Evolutionary conservation across 768 basidiomycete genomes (phyloP).

Genomic region (Filobasidium wieringae): DNA sequence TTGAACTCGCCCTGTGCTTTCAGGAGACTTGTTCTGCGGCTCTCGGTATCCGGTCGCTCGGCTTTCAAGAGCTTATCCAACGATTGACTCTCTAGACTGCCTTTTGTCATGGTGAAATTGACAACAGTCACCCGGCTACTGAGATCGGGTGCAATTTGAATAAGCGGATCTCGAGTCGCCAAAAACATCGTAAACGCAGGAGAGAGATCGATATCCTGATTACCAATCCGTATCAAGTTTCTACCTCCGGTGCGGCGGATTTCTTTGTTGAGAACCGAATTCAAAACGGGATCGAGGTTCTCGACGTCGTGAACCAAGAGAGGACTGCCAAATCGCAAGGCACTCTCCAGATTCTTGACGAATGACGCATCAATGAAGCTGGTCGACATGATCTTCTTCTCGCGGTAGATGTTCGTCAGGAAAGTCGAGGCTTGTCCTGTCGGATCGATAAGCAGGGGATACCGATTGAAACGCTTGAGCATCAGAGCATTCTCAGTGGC

Average conservation of each 20-base stretch:
- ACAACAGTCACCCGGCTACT: constrained; percentile 94
- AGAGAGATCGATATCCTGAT: constrained; percentile 97
- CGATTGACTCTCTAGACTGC: constrained; percentile 95
- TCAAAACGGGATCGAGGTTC: constrained; percentile 91
- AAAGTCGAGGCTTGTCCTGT: constrained; percentile 94
- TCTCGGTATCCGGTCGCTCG: constrained; percentile 91
- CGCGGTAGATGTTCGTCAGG: constrained; percentile 85
- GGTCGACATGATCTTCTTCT: constrained; percentile 93
- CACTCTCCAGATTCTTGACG: constrained; percentile 94
- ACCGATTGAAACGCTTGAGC: constrained; percentile 94
- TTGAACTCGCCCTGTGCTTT: constrained; percentile 98
- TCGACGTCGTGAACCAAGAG: constrained; percentile 96
- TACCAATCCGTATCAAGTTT: constrained; percentile 89
- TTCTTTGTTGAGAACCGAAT: constrained; percentile 93
- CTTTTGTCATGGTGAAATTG: constrained; percentile 97
- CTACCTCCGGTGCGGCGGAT: constrained; percentile 91
- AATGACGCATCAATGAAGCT: constrained; percentile 98
- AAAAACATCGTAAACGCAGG: constrained; percentile 99
- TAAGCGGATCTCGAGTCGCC: constrained; percentile 89
- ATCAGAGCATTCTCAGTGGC: constrained; percentile 99
- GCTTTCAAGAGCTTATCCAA: constrained; percentile 93
- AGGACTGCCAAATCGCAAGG: constrained; percentile 96
- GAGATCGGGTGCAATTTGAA: constrained; percentile 96
- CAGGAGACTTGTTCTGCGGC: constrained; percentile 89
- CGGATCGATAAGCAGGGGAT: constrained; percentile 94